A percentile compares a stretch with the other conserved stretches of the same genome.
phyloP scores from a whole-genome alignment of 2,329 filamentous ascomycete species.

The Stagonosporopsis cucurbitacearum region DNA sequence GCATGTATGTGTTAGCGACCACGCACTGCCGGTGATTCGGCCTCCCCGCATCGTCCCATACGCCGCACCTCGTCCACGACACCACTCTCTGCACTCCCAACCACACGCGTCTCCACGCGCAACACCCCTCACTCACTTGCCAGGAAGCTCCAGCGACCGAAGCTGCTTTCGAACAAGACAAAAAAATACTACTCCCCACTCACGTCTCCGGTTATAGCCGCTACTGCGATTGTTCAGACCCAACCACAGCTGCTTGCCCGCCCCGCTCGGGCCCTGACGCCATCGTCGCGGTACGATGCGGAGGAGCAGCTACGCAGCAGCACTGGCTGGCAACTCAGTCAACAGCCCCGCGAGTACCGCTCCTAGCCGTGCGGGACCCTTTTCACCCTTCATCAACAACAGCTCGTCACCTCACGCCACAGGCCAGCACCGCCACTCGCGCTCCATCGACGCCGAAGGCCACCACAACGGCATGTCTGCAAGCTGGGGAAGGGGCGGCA shows the following conservation, averaged over 20 bases:
- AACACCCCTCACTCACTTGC: conserved; percentile 11
- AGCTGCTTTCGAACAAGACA: background rate
- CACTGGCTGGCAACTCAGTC: conserved; percentile 59
- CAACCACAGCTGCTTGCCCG: background rate
- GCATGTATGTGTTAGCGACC: conserved; percentile 39
- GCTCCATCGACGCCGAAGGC: conserved; percentile 58
- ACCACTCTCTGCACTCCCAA: conserved; percentile 19
- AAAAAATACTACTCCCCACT: background rate
- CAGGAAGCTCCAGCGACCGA: background rate
- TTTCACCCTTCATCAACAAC: conserved; percentile 64
- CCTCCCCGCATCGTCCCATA: conserved; percentile 19
- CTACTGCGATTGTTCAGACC: background rate
- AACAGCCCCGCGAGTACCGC: conserved; percentile 42
- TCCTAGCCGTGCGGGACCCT: conserved; percentile 51
- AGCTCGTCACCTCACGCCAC: conserved; percentile 37
- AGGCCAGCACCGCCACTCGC: conserved; percentile 43
- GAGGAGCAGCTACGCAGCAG: conserved; percentile 60
- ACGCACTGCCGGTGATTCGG: conserved; percentile 41
- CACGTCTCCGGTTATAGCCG: background rate
- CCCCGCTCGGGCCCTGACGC: conserved; percentile 4
- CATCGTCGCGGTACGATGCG: conserved; percentile 22
- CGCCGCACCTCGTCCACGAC: conserved; percentile 9
- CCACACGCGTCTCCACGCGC: conserved; percentile 20
- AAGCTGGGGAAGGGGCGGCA: conserved; percentile 53
- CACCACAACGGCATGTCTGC: conserved; percentile 52